Evolutionary conservation across 1,284 basidiomycete species (phyloP), one percentile per base, ranked within the genome.

Genomic region (Tylopilus orsonianus): DNA sequence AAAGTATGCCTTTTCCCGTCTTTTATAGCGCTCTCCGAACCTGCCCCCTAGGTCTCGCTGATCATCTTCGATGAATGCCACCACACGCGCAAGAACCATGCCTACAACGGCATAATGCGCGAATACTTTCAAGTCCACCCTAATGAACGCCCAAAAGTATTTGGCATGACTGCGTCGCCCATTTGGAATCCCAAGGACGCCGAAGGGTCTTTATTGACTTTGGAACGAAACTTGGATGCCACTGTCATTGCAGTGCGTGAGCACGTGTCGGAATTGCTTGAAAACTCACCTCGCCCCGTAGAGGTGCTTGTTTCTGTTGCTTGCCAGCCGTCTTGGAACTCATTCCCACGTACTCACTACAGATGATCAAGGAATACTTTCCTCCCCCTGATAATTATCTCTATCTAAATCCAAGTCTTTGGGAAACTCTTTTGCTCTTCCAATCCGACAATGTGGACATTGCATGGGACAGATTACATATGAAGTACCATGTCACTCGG

Each of bases 151-250:
- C 90, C 90, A 2, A 90, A 86, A 61, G 75, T 93, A n/a, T 89
- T 93, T 56, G 90, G 91, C 5, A 86, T 93, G 82, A 93, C 90
- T 0, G 91, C 90, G 0, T 91, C 87, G 20, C 90, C 90, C 0
- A 80, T 91, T 24, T 90, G 85, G 83, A 87, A 89, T 56, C 73
- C 79, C 10, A 82, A 78, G 52, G 78, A 87, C 48, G 79, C 86
- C 0, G 65, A 70, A 13, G 75, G 75, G 32, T 85, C 83, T 8
- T 68, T 86, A 14, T 62, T 73, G 29, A 71, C 73, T n/a, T 72
- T 93, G 1, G 88, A 93, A 66, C 68, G 69, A 37, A 87, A 84
- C 51, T 64, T 93, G 62, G 78, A 89, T 64, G 76, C 85, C 6
- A 83, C 79, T 49, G 81, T 93, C 29, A 77, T 91, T 37, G 83